Conservation (phyloP, 352 stramenopile species). For the Phytophthora meadii region DNA sequence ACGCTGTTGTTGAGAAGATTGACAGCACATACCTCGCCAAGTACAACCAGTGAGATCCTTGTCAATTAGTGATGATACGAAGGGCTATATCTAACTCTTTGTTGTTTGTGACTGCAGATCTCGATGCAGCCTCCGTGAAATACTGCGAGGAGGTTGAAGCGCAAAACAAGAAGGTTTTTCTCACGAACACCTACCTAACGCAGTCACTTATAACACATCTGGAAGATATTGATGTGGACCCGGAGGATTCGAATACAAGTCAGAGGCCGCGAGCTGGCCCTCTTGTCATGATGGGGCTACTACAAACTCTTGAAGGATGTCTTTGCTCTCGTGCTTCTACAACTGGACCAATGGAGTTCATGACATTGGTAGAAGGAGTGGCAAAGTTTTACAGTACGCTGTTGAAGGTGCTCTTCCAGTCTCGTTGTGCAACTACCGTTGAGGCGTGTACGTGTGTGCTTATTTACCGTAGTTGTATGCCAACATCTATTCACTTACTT, state of each 20-base stretch:
- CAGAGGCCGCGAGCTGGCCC: conserved; percentile 42
- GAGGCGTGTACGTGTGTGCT: conserved; percentile 68
- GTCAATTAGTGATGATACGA: not conserved
- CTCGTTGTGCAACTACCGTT: conserved; percentile 85
- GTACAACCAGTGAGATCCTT: conserved; percentile 54
- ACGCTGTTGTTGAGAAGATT: conserved; percentile 73
- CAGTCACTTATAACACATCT: conserved; percentile 70
- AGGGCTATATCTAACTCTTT: conserved; percentile 3
- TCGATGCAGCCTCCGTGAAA: conserved; percentile 58
- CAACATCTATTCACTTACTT: not conserved
- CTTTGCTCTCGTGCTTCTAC: conserved; percentile 91
- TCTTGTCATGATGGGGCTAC: conserved; percentile 91
- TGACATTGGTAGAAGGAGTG: conserved; percentile 62
- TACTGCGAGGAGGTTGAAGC: conserved; percentile 75
- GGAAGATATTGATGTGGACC: conserved; percentile 63
- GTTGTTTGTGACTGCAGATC: conserved; percentile 34
- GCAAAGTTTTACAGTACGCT: conserved; percentile 83
- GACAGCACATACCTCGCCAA: conserved; percentile 52
- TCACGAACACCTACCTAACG: conserved; percentile 73
- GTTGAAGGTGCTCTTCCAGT: conserved; percentile 91
- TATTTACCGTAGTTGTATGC: not conserved
- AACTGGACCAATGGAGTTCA: conserved; percentile 77
- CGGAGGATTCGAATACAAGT: conserved; percentile 20
- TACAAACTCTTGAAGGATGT: conserved; percentile 91
- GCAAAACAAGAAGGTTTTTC: conserved; percentile 80